Base-by-base conservation (phyloP, 1,284 basidiomycete species). In the Butyriboletus appendiculatus region DNA sequence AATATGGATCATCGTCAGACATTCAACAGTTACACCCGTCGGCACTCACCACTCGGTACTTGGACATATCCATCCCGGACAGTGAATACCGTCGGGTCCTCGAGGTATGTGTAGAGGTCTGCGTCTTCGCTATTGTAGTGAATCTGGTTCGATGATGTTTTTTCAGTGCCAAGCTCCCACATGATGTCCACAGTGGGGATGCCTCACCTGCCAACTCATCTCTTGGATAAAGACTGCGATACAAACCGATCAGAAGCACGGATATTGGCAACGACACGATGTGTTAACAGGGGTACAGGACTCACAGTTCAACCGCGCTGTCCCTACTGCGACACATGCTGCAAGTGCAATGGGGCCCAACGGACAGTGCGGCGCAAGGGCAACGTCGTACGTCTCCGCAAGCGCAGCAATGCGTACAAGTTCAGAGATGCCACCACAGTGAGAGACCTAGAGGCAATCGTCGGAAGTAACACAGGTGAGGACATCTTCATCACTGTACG, bases 391-490 rank as follows among this genome's bases (percentile, higher is more conserved):
- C 9, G 76, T 82, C 72, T 91, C 88, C 2, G 85, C 82, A 70
- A 91, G 76, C 33, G 77, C 77, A 6, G 88, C 86, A 41, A 92
- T 87, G 52, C 83, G 80, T 53, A 81, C 78, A 11, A 87, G 75
- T 67, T 92, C 88, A 52, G 83, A 85, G 63, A 92, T 90, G n/a
- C 88, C 87, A 22, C 85, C 85, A 39, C 82, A 84, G 62, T 87
- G 85, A 0, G 81, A 75, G 32, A 85, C 78, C 82, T 84, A 52
- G 5, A 45, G 43, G 2, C 45, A 32, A 46, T 43, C 28, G 35
- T 44, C 20, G 24, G 20, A 35, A 41, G 35, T n/a, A 30, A 45
- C 14, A 45, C 37, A 28, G 33, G 34, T 26, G 30, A 18, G 22
- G 4, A 16, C n/a, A 10, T 28, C 20, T 18, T 30, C 8, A 9